Conservation (phyloP, 2,329 filamentous ascomycete genomes). For the Chrysoporthe deuterocubensis region DNA sequence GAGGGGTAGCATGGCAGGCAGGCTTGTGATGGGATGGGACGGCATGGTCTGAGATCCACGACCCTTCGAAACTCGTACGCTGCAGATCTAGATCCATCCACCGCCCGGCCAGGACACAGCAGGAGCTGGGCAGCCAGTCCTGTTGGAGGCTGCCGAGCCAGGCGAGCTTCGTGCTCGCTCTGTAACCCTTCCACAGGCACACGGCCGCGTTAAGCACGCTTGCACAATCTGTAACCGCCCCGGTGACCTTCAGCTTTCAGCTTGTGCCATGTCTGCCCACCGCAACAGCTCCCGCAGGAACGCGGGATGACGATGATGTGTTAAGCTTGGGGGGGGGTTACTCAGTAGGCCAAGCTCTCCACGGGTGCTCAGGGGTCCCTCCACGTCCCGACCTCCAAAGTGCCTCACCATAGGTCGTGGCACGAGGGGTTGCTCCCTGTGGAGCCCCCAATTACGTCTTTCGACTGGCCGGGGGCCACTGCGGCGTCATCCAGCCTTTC, state of each 20-base stretch:
- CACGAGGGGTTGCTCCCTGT: conserved; percentile 1
- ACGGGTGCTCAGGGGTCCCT: conserved; percentile 11
- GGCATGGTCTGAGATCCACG: conserved; percentile 18
- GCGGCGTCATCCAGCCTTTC: conserved; percentile 21
- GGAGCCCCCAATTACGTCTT: conserved; percentile 11
- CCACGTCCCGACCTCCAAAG: conserved; percentile 8
- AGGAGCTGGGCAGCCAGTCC: conserved; percentile 22
- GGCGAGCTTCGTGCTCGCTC: conserved; percentile 19
- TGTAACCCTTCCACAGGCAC: conserved; percentile 9
- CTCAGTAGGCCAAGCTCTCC: neutral
- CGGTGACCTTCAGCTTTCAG: conserved; percentile 15
- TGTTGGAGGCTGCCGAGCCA: conserved; percentile 12
- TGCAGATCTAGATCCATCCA: conserved; percentile 9
- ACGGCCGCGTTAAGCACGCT: conserved; percentile 25
- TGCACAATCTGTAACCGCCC: conserved; percentile 27
- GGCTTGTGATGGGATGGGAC: conserved; percentile 23
- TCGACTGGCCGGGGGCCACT: conserved; percentile 15
- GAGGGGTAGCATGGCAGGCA: conserved; percentile 7
- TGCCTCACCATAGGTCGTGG: conserved; percentile 3
- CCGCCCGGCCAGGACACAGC: conserved; percentile 15
- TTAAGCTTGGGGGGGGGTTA: conserved; percentile 9
- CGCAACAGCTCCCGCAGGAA: neutral
- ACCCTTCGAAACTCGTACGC: conserved; percentile 24
- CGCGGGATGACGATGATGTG: conserved; percentile 19
- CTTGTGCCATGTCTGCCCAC: conserved; percentile 4